These are phyloP conservation scores for Colletotrichum cordylinicola DNA, from an alignment of 2,329 filamentous ascomycete genomes.

Conservation along the genomic window DNA sequence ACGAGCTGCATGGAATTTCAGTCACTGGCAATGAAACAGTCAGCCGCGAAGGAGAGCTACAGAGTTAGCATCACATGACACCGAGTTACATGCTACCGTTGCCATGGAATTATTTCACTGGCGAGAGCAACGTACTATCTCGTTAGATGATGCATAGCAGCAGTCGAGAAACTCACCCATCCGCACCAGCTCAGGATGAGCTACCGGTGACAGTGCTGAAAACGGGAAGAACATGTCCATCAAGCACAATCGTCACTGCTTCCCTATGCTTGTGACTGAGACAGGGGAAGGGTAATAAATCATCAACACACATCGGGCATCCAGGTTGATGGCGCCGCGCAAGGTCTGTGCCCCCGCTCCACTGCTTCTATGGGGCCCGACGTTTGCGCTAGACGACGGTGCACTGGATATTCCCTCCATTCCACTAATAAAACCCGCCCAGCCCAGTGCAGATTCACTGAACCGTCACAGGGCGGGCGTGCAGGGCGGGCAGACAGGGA, in stretches of 20 bases:
- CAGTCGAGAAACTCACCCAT: not conserved
- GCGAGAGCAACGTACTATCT: not conserved
- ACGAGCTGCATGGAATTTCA: not conserved
- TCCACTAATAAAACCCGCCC: not conserved
- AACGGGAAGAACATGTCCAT: not conserved
- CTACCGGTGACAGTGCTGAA: not conserved
- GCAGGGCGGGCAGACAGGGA: not conserved
- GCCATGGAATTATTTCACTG: not conserved
- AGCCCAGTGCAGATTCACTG: not conserved
- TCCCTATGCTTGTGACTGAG: not conserved
- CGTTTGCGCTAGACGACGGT: slow-evolving; percentile 8
- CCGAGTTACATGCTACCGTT: not conserved
- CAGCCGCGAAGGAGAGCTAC: not conserved
- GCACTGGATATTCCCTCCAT: not conserved
- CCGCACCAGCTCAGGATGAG: not conserved
- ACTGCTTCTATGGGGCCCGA: not conserved
- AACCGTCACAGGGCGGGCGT: slow-evolving; percentile 6
- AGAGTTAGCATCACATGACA: not conserved
- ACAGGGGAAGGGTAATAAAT: not conserved
- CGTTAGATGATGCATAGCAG: not conserved
- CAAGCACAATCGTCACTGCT: not conserved
- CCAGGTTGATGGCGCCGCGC: not conserved
- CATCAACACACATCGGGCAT: not conserved
- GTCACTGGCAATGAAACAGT: not conserved
- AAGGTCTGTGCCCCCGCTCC: not conserved